phyloP scores from a whole-genome alignment of 2,329 filamentous ascomycete species.

The Aspergillus japonicus region DNA sequence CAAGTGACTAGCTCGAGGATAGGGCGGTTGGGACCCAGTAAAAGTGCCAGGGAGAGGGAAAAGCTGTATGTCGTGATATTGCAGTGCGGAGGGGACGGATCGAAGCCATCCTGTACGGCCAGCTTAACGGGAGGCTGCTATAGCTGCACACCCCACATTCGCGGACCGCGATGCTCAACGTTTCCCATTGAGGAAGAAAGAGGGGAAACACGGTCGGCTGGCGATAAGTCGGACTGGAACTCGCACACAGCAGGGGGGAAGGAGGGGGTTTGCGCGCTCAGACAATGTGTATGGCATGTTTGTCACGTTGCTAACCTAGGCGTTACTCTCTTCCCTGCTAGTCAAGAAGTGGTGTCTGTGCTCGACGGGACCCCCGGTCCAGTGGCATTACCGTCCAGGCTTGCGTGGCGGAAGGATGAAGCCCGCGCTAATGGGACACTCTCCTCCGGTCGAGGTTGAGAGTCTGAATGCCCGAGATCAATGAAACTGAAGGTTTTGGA shows the following conservation, averaged over 20 bases:
- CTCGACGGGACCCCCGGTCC: conserved; percentile 1
- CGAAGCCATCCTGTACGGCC: background rate
- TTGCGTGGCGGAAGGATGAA: conserved; percentile 6
- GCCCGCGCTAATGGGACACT: conserved; percentile 5
- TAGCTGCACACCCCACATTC: background rate
- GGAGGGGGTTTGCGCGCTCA: conserved; percentile 2
- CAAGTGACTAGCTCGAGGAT: background rate
- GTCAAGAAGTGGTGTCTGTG: background rate
- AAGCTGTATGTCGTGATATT: background rate
- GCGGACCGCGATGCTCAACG: background rate
- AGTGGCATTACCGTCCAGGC: conserved; percentile 6
- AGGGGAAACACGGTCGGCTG: background rate
- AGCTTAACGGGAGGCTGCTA: background rate
- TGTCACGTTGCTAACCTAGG: background rate
- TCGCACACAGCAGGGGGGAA: background rate
- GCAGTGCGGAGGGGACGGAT: background rate
- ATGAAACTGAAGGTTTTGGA: background rate
- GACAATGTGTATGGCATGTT: conserved; percentile 7
- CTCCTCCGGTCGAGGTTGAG: background rate
- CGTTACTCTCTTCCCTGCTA: conserved; percentile 1
- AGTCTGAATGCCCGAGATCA: conserved; percentile 1
- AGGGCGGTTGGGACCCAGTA: background rate
- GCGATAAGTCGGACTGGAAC: background rate
- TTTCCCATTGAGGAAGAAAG: background rate
- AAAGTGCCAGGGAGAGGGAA: background rate